These are phyloP conservation scores for Cercophora samala DNA, from an alignment of 495 filamentous ascomycete species.

Conservation along the genomic window DNA sequence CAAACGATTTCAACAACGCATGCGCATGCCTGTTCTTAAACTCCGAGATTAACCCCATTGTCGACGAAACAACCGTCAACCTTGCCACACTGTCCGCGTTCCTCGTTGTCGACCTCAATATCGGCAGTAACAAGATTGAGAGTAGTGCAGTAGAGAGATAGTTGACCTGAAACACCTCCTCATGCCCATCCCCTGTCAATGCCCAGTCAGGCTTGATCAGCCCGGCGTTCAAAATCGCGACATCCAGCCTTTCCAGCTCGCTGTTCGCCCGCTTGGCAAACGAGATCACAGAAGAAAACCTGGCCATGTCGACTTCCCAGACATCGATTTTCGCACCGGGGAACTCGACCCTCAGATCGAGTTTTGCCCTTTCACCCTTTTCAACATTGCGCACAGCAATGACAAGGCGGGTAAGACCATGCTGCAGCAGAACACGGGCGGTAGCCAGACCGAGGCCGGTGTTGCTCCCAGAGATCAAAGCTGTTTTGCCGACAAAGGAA, in stretches of 20 bases:
- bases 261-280: slow-evolving; percentile 40
- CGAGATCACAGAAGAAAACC: slow-evolving; percentile 34
- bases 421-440: neutral
- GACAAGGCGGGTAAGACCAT: slow-evolving; percentile 4
- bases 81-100: neutral
- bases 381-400: slow-evolving; percentile 2
- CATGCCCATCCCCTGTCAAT: slow-evolving; percentile 36
- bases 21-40: neutral
- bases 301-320: slow-evolving; percentile 53
- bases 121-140: slow-evolving; percentile 41
- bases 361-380: neutral
- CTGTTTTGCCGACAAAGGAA: neutral
- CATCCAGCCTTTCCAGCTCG: slow-evolving; percentile 41
- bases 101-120: slow-evolving; percentile 27
- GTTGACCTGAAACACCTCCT: slow-evolving; percentile 47
- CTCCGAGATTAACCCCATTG: neutral
- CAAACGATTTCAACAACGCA: neutral
- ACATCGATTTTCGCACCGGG: slow-evolving; percentile 35
- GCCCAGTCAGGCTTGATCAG: slow-evolving; percentile 26
- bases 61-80: neutral
- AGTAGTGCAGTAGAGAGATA: slow-evolving; percentile 46
- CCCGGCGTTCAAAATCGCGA: slow-evolving; percentile 48
- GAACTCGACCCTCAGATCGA: neutral
- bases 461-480: slow-evolving; percentile 4
- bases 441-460: slow-evolving; percentile 10